These are phyloP conservation scores for Eustoma russellianum DNA, from an alignment of 257 asterid genomes.

Conservation along the genomic window DNA sequence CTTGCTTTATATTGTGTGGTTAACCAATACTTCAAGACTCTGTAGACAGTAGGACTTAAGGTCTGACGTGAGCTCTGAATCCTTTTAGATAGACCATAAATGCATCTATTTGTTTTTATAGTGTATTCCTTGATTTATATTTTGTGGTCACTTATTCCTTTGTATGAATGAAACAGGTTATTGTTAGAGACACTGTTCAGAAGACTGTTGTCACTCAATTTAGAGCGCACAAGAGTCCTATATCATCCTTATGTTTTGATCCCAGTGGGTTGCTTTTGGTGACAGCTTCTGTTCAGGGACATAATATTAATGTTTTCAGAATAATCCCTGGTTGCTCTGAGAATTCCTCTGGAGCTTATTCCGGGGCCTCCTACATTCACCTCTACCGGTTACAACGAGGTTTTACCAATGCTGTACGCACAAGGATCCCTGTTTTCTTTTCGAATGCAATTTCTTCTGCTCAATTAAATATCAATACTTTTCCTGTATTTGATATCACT, in stretches of 20 bases:
- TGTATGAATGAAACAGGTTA: constrained; percentile 45
- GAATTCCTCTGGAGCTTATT: constrained; percentile 22
- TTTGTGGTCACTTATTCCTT: constrained; percentile 7
- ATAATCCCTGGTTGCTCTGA: constrained; percentile 41
- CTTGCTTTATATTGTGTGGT: not conserved
- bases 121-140: not conserved
- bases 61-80: too few species aligned
- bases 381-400: constrained; percentile 90
- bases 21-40: too few species aligned
- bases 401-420: constrained; percentile 77
- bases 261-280: constrained; percentile 49
- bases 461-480: not conserved
- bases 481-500: constrained; percentile 8
- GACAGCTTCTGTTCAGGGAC: constrained; percentile 91
- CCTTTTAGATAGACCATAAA: too few species aligned
- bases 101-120: too few species aligned
- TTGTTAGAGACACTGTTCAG: constrained; percentile 69
- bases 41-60: too few species aligned
- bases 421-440: not conserved
- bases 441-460: not conserved
- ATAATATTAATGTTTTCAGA: constrained; percentile 73
- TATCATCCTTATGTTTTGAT: constrained; percentile 42
- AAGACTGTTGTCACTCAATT: constrained; percentile 71
- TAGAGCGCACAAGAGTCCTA: constrained; percentile 86
- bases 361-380: constrained; percentile 45